Percentiles rank a stretch among this genome's conserved stretches.
Conservation (phyloP, 2,329 filamentous ascomycete species). For the Pezicula neosporulosa region DNA sequence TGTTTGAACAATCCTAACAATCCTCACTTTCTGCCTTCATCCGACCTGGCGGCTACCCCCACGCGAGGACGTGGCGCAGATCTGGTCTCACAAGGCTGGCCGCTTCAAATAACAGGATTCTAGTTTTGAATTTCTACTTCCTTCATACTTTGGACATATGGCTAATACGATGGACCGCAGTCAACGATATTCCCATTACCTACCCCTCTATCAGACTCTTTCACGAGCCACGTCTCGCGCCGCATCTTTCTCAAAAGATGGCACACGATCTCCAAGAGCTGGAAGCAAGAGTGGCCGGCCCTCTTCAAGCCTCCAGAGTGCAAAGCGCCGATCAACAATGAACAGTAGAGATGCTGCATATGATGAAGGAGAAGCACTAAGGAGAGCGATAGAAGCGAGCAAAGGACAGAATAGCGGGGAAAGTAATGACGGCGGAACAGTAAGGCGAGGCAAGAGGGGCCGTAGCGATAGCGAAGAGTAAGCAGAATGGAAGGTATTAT, state of each 20-base stretch:
- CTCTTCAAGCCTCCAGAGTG: constrained; percentile 35
- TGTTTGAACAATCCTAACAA: constrained; percentile 3
- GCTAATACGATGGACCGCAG: constrained; percentile 43
- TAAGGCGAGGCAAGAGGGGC: constrained; percentile 73
- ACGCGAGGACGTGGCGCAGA: constrained; percentile 30
- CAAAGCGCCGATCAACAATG: constrained; percentile 91
- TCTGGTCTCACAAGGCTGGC: constrained; percentile 29
- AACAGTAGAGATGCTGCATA: constrained; percentile 94
- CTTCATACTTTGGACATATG: constrained; percentile 6
- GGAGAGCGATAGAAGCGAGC: constrained; percentile 90
- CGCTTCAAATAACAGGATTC: constrained; percentile 13
- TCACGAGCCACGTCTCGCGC: constrained; percentile 59
- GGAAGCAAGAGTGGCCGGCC: constrained; percentile 52
- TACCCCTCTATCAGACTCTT: constrained; percentile 51
- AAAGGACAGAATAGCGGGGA: constrained; percentile 62
- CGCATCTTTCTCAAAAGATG: constrained; percentile 63
- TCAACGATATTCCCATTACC: constrained; percentile 64
- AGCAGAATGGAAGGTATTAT: constrained; percentile 35
- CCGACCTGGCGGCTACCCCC: constrained; percentile 17
- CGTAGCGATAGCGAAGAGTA: constrained; percentile 95
- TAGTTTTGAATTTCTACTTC: constrained; percentile 8
- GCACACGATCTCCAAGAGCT: constrained; percentile 45
- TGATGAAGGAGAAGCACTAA: constrained; percentile 87
- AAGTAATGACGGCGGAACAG: constrained; percentile 45
- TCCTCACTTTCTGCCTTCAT: constrained; percentile 9